A percentile compares a stretch with the other conserved stretches of the same genome.
Evolutionary conservation across 2,329 filamentous ascomycete species (phyloP).

Genomic region (Aspergillus pseudoglaucus): DNA sequence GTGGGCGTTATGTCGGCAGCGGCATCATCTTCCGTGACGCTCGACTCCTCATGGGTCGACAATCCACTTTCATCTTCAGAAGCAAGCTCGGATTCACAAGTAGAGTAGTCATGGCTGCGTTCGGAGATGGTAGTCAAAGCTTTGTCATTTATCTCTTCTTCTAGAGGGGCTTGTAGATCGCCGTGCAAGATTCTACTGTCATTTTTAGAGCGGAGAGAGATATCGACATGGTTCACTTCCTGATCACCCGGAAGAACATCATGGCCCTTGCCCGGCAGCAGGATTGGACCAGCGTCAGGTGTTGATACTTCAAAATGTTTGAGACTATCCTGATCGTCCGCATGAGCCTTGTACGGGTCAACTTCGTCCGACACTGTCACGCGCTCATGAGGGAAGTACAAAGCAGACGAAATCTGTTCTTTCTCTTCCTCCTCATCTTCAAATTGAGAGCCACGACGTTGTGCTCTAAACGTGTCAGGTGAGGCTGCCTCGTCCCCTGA

Average conservation of each 20-base stretch:
- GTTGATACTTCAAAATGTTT: constrained; percentile 20
- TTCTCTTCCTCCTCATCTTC: constrained; percentile 55
- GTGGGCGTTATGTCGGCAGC: constrained; percentile 39
- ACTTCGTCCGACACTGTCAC: constrained; percentile 26
- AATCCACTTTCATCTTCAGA: constrained; percentile 37
- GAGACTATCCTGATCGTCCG: constrained; percentile 14
- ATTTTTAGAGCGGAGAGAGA: constrained; percentile 55
- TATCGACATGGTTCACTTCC: constrained; percentile 51
- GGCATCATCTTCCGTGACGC: constrained; percentile 47
- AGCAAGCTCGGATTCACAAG: constrained; percentile 40
- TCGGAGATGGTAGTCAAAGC: constrained; percentile 32
- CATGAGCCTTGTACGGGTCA: constrained; percentile 16
- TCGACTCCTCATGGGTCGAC: constrained; percentile 46
- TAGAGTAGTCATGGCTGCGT: constrained; percentile 28
- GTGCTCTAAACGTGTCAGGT: constrained; percentile 17
- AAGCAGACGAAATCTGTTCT: constrained; percentile 59
- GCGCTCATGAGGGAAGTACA: constrained; percentile 59
- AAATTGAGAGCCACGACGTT: constrained; percentile 21
- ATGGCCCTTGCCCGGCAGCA: constrained; percentile 21
- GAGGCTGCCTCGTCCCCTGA: constrained; percentile 12
- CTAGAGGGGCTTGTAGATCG: constrained; percentile 41
- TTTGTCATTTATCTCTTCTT: constrained; percentile 30
- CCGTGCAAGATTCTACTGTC: constrained; percentile 57
- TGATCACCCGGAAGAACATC: constrained; percentile 17
- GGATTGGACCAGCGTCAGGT: constrained; percentile 20